Base-by-base conservation (phyloP, 805 yeast genomes). In the Suhomyces faveliae region DNA sequence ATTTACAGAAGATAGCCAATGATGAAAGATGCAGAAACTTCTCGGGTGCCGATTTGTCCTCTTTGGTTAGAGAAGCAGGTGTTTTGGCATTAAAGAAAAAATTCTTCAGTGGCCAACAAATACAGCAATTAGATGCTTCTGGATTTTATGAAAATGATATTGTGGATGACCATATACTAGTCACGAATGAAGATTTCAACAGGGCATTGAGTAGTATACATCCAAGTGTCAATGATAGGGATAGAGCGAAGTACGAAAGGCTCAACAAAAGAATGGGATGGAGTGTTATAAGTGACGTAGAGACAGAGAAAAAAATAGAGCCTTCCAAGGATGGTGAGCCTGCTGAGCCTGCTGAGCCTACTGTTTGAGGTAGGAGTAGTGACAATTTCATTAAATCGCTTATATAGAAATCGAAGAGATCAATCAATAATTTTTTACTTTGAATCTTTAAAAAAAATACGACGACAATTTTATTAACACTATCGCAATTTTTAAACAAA, bases 31-130 rank as follows among this genome's bases (percentile, higher is more conserved):
- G 96, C 68, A 76, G 88, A 51, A 92, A 89, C 68, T 94, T 89
- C 63, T 87, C 96, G 3, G 99, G 99, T 62, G 99, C 99, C 0
- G 99, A 94, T 74, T 75, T 94, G 48, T 89, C 96, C 1, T 89
- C 97, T 2, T 70, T 94, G 48, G 92, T 88, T 1, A 78, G 97
- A 59, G 98, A 94, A 62, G 96, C 98, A n/a, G 90, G 96, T 55
- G 94, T 90, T 5, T 70, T 80, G 44, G 95, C 97, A 1, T 75
- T 91, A 64, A 87, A 89, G 63, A 81, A 83, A 64, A 83, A 78
- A 57, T 84, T 87, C 54, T 87, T 86, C 65, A 58, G 57, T 13
- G 68, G 68, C 20, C 74, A 70, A 47, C 52, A 64, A 45, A 71
- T 65, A 56, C 71, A 51, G 60, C 72, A 66, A 64, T 66, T 61